Percentiles rank a stretch among this genome's conserved stretches.
Evolutionary conservation across 208 protist genomes (phyloP).

Genomic region (Porcisia deanei): DNA sequence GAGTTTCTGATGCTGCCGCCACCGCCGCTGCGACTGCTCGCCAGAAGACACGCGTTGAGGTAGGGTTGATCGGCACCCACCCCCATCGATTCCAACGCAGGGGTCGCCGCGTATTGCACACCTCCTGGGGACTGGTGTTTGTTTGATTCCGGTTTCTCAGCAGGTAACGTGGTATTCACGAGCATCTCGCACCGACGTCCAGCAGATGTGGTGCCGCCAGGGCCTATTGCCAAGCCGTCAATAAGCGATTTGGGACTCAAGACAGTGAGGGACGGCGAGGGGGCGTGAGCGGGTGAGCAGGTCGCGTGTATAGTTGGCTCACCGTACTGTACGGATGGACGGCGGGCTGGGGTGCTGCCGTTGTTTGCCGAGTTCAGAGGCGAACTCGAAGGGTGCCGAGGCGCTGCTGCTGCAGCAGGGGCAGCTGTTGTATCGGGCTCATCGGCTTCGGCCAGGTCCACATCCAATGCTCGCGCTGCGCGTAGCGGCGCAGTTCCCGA

Average conservation of each 20-base stretch:
- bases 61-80: background rate
- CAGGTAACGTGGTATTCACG: conserved; percentile 39
- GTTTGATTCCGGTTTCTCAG: conserved; percentile 32
- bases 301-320: conserved; percentile 16
- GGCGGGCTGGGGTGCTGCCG: conserved; percentile 20
- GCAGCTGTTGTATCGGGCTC: background rate
- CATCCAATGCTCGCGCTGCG: conserved; percentile 23
- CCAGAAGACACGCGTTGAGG: conserved; percentile 16
- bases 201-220: conserved; percentile 2
- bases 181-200: conserved; percentile 22
- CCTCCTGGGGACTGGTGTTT: conserved; percentile 12
- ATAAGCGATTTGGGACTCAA: conserved; percentile 8
- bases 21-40: conserved; percentile 3
- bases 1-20: conserved; percentile 14
- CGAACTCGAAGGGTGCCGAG: background rate
- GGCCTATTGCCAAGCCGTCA: background rate
- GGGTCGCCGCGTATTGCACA: conserved; percentile 17
- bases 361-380: conserved; percentile 2
- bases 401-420: background rate
- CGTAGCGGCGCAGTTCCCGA: conserved; percentile 14
- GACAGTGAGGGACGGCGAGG: conserved; percentile 6
- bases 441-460: conserved; percentile 28
- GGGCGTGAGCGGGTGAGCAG: conserved; percentile 10
- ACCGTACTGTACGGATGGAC: conserved; percentile 29
- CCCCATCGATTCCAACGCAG: background rate